phyloP scores from a whole-genome alignment of 192 early-diverging fungal species.

The Backusella australiensis region DNA sequence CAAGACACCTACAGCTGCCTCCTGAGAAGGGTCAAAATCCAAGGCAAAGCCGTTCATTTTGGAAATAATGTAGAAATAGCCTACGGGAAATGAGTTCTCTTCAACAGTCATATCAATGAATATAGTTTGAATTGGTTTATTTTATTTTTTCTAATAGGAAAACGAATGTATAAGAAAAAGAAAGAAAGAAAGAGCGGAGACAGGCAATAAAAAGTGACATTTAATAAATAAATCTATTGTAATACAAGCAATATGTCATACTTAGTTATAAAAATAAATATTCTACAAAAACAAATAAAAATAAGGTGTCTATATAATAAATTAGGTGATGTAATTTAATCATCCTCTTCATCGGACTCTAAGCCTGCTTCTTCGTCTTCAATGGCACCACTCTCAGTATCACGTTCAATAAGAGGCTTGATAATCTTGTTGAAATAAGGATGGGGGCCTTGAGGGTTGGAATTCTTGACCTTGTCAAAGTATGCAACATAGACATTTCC shows the following conservation, averaged over 20 bases:
- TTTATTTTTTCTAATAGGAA: not conserved
- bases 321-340: not conserved
- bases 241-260: not conserved
- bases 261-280: not conserved
- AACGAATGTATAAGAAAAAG: not conserved
- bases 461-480: constrained; percentile 78
- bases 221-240: not conserved
- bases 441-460: constrained; percentile 66
- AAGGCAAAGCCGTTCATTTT: constrained; percentile 15
- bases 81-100: not conserved
- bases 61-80: constrained; percentile 25
- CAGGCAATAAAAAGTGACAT: not conserved
- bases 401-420: constrained; percentile 70
- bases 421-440: constrained; percentile 80
- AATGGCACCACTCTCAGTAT: constrained; percentile 47
- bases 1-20: not conserved
- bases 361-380: constrained; percentile 39
- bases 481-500: constrained; percentile 86
- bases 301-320: not conserved
- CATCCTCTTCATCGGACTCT: constrained; percentile 65
- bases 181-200: not conserved
- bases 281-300: not conserved
- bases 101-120: constrained; percentile 7
- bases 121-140: not conserved
- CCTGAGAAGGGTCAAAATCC: constrained; percentile 15